These are phyloP conservation scores for Marchantia paleacea DNA, from an alignment of 225 moss, liverwort and hornwort genomes.

Conservation along the genomic window DNA sequence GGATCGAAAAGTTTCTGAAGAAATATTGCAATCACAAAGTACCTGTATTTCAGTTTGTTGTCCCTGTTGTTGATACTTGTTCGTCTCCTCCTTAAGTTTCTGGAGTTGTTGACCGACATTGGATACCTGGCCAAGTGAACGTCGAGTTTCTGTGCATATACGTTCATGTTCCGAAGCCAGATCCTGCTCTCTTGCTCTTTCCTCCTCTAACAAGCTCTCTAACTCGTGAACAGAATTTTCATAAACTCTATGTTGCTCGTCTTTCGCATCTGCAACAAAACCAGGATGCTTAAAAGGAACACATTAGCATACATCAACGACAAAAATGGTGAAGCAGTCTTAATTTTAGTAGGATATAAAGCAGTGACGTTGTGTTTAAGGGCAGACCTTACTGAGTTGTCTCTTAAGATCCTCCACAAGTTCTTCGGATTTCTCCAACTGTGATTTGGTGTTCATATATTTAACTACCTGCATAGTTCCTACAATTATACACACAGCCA, in stretches of 20 bases:
- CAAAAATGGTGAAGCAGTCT: not conserved
- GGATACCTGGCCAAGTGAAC: constrained; percentile 32
- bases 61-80: constrained; percentile 25
- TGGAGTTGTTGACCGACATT: constrained; percentile 32
- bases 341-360: not conserved
- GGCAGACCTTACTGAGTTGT: constrained; percentile 59
- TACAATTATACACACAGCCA: constrained; percentile 10
- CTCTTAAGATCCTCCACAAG: constrained; percentile 41
- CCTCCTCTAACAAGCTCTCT: constrained; percentile 36
- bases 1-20: not conserved
- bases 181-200: constrained; percentile 33
- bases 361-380: constrained; percentile 24
- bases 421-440: constrained; percentile 8
- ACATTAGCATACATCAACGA: constrained; percentile 7
- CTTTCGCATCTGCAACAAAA: constrained; percentile 34
- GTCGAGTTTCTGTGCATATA: constrained; percentile 26
- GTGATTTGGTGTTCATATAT: constrained; percentile 25
- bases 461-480: constrained; percentile 25
- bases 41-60: constrained; percentile 30
- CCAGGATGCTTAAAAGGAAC: not conserved
- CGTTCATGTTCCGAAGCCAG: constrained; percentile 31
- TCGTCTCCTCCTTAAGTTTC: constrained; percentile 28
- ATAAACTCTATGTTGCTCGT: constrained; percentile 36
- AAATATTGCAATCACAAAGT: not conserved
- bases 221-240: constrained; percentile 23